Percentiles rank a stretch among this genome's conserved stretches.
These are phyloP conservation scores for Chaetomiaceae sp. DNA, from an alignment of 2,329 filamentous ascomycete genomes.

Conservation along the genomic window DNA sequence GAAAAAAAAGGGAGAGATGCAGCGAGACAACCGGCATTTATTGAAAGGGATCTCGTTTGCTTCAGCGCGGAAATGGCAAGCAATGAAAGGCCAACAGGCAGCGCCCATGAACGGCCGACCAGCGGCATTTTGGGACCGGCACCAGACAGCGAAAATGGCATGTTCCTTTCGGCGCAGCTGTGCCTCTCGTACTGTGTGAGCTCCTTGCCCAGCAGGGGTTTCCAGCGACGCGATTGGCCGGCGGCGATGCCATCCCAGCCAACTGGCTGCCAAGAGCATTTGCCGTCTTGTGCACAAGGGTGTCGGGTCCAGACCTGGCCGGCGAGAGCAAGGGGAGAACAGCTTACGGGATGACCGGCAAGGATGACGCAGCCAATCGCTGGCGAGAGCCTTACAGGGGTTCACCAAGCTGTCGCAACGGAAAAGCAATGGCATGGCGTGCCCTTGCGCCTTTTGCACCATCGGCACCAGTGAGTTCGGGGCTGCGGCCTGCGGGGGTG, in stretches of 20 bases:
- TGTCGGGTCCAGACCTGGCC: background rate
- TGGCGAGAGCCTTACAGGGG: background rate
- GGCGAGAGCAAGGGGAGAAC: background rate
- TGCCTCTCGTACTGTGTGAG: slow-evolving; percentile 9
- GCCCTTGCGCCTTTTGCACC: background rate
- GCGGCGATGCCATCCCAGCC: slow-evolving; percentile 1
- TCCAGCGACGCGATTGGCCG: background rate
- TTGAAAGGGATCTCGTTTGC: background rate
- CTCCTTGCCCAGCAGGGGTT: background rate
- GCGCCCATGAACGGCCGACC: background rate
- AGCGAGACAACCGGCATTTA: too few relatives aligned
- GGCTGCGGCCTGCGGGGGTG: too few relatives aligned
- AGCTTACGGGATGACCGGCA: background rate
- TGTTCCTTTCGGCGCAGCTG: background rate
- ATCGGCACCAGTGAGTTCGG: background rate
- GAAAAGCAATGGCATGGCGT: background rate
- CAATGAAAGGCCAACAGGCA: too few relatives aligned
- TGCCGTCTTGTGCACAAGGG: background rate
- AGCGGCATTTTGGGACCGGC: background rate
- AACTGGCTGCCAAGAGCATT: slow-evolving; percentile 3
- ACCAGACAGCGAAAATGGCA: background rate
- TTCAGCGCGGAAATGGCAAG: background rate
- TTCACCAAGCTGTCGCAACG: background rate
- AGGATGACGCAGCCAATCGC: background rate
- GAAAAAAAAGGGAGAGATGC: background rate